Evolutionary conservation across 192 early-diverging fungal species (phyloP), one percentile per base, ranked within the genome.

Genomic region (Backusella macrospora): DNA sequence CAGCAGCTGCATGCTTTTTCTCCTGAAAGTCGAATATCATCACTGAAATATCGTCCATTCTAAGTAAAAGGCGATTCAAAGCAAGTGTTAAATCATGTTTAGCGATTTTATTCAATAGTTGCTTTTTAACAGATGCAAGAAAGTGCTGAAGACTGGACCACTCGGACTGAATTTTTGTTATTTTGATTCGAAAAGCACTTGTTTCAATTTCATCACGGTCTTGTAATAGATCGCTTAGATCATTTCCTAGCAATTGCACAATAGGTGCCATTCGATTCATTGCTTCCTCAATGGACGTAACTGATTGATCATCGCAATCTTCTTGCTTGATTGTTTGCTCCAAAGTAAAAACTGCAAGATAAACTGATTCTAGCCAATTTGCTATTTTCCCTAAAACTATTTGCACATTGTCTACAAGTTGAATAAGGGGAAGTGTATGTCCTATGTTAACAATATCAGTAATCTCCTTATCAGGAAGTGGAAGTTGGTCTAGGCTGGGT

Each of bases 111-210:
- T 78, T 81, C 0, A 74, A 72, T 15, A 86, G 65, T 39, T 86
- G 80, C n/a, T 85, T 85, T 34, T 82, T 86, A 52, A 87, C 82
- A 39, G 81, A 86, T 40, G 82, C 71, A 26, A 87, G 78, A 73
- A 83, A 87, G 47, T 86, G 80, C 63, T 85, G 86, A 40, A 84
- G 77, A 4, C 83, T 83, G 10, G 81, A 77, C 87, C 87, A 89
- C 62, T 86, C 86, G 14, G 79, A 78, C 65, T 85, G 80, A 26
- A 88, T 79, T 48, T 78, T 84, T 15, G 52, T 59, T 10, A 59
- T 59, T 59, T 59, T 59, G 26, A 59, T 59, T 59, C 9, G 21
- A 59, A 59, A 59, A 12, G 21, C 18, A 23, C 52, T 59, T 26
- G 12, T 59, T 59, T 59, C 52, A 59, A 26, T 59, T 59, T 59